Evolutionary conservation across 2,329 filamentous ascomycete species (phyloP).

Genomic region (Pyrenophora tritici-repentis): DNA sequence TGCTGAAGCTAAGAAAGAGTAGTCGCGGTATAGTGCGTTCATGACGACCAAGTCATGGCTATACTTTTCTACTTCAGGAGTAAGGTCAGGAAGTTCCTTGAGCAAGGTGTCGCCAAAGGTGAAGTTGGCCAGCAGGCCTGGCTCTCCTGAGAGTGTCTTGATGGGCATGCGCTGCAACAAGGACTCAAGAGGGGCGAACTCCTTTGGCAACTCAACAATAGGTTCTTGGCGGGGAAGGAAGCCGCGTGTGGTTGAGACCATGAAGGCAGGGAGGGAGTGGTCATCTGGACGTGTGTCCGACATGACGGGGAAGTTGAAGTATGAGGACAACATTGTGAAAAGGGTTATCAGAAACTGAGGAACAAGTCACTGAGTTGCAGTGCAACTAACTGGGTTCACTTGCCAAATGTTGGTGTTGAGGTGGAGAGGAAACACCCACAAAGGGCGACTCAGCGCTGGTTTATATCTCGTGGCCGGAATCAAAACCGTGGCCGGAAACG

Average conservation of each 20-base stretch:
- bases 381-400: conserved; percentile 3
- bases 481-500: conserved; percentile 36
- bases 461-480: conserved; percentile 47
- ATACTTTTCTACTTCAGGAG: conserved; percentile 71
- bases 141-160: conserved; percentile 70
- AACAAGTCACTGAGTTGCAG: conserved; percentile 2
- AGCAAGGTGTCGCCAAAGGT: conserved; percentile 76
- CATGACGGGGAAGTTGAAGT: conserved; percentile 64
- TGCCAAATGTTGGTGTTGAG: conserved; percentile 9
- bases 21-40: conserved; percentile 89
- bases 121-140: conserved; percentile 76
- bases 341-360: not conserved
- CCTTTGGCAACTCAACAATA: conserved; percentile 64
- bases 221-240: conserved; percentile 69
- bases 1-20: conserved; percentile 85
- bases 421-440: conserved; percentile 7
- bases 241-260: conserved; percentile 75
- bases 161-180: conserved; percentile 80
- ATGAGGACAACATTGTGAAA: conserved; percentile 49
- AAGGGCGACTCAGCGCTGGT: conserved; percentile 25
- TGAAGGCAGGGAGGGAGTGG: conserved; percentile 71
- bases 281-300: conserved; percentile 67
- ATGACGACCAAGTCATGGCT: conserved; percentile 75
- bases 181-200: conserved; percentile 74
- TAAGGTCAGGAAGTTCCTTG: conserved; percentile 76